phyloP scores from a whole-genome alignment of 2,329 filamentous ascomycete genomes.

The Cladosporium oxysporum region DNA sequence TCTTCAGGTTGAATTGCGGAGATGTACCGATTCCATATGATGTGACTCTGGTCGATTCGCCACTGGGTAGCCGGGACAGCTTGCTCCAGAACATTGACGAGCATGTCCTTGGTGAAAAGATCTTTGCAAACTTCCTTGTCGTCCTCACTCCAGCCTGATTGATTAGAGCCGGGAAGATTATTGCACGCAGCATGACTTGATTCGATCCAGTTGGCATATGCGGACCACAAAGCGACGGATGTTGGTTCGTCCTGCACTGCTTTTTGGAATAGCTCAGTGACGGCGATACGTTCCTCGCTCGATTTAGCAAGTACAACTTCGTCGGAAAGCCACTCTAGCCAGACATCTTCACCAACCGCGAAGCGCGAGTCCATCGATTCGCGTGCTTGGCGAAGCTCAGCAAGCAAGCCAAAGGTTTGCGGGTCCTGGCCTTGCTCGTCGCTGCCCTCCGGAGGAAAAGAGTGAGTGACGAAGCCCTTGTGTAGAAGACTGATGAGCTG shows the following conservation, averaged over 20 bases:
- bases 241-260: conserved; percentile 71
- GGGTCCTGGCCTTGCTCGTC: conserved; percentile 35
- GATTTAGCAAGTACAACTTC: conserved; percentile 62
- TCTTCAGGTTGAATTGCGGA: conserved; percentile 56
- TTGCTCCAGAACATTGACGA: conserved; percentile 70
- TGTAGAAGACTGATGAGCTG: conserved; percentile 51
- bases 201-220: conserved; percentile 78
- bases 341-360: conserved; percentile 74
- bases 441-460: conserved; percentile 28
- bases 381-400: conserved; percentile 52
- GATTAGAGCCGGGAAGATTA: conserved; percentile 52
- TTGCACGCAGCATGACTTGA: conserved; percentile 67
- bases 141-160: conserved; percentile 58
- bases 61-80: conserved; percentile 72
- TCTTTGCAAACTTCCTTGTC: conserved; percentile 70
- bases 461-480: conserved; percentile 49
- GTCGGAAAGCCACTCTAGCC: conserved; percentile 76
- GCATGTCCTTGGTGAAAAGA: conserved; percentile 67
- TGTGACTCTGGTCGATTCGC: conserved; percentile 73
- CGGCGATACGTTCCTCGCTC: conserved; percentile 66
- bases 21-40: conserved; percentile 78
- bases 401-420: conserved; percentile 46
- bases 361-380: conserved; percentile 64
- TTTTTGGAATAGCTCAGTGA: conserved; percentile 71
- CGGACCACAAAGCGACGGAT: conserved; percentile 72